Evolutionary conservation across 2,329 filamentous ascomycete genomes (phyloP).

Genomic region (Scedosporium boydii): DNA sequence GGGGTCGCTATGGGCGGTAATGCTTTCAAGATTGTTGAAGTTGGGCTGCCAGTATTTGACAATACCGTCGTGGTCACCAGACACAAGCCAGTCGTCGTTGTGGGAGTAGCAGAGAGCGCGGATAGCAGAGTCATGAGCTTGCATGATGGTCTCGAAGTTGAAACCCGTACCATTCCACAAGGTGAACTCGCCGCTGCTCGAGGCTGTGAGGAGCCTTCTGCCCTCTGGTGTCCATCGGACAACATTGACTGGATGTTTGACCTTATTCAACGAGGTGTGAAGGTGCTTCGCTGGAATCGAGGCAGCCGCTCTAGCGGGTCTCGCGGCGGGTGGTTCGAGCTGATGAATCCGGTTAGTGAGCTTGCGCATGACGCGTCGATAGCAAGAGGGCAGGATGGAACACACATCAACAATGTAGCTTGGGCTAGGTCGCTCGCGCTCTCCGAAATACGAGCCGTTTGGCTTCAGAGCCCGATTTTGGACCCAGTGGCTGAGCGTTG

Average conservation of each 20-base stretch:
- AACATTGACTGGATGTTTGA: constrained; percentile 94
- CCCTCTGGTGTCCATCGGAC: constrained; percentile 97
- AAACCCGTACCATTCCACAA: constrained; percentile 98
- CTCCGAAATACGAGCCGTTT: constrained; percentile 60
- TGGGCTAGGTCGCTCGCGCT: constrained; percentile 73
- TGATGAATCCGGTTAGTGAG: constrained; percentile 22
- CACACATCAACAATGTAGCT: constrained; percentile 86
- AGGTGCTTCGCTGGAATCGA: constrained; percentile 90
- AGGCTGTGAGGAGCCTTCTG: constrained; percentile 80
- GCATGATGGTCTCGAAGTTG: constrained; percentile 99
- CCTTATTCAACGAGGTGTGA: constrained; percentile 97
- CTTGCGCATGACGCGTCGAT: background rate
- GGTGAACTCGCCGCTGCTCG: constrained; percentile 95
- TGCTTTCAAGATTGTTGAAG: constrained; percentile 96
- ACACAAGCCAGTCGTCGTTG: constrained; percentile 93
- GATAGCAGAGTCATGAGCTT: constrained; percentile 86
- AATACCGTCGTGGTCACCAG: constrained; percentile 86
- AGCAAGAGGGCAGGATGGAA: constrained; percentile 8
- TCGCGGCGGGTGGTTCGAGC: constrained; percentile 80
- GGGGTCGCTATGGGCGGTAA: constrained; percentile 82
- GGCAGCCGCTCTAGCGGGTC: constrained; percentile 66
- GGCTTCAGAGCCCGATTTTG: constrained; percentile 62
- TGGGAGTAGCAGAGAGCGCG: constrained; percentile 81
- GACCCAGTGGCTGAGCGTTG: constrained; percentile 87
- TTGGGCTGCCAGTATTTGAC: constrained; percentile 99